Evolutionary conservation across 2,329 filamentous ascomycete genomes (phyloP).

Genomic region (Trichoderma sp.): DNA sequence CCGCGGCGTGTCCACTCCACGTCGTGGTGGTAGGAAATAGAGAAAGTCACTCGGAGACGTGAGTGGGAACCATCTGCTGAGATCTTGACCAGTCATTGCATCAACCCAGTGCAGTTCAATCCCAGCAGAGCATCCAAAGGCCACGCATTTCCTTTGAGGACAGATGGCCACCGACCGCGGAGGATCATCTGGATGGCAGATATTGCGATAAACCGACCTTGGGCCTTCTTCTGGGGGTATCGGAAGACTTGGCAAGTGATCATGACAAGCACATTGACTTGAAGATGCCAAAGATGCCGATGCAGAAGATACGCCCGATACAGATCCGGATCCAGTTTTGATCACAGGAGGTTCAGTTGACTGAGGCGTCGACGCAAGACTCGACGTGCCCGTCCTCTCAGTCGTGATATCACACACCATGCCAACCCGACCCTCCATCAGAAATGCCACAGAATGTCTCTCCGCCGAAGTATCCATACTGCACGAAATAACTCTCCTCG

Average conservation of each 20-base stretch:
- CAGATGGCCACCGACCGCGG: conserved; percentile 67
- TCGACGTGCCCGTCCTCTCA: conserved; percentile 21
- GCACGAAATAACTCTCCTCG: conserved; percentile 56
- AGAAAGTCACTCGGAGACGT: conserved; percentile 55
- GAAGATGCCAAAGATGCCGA: background rate
- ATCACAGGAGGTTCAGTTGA: background rate
- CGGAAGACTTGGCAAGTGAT: conserved; percentile 25
- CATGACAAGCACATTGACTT: conserved; percentile 30
- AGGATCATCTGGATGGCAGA: conserved; percentile 63
- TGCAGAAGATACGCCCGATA: background rate
- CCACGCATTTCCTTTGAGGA: conserved; percentile 64
- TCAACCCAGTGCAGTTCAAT: conserved; percentile 64
- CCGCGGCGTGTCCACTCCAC: conserved; percentile 50
- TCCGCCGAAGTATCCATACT: conserved; percentile 63
- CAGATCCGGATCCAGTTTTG: conserved; percentile 24
- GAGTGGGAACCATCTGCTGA: conserved; percentile 58
- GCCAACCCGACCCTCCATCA: conserved; percentile 61
- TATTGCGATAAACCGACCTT: conserved; percentile 42
- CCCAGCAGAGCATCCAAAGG: conserved; percentile 63
- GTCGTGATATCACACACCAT: conserved; percentile 58
- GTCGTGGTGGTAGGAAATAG: conserved; percentile 60
- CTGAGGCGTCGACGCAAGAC: conserved; percentile 7
- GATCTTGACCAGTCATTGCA: conserved; percentile 47
- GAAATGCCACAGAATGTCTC: conserved; percentile 56
- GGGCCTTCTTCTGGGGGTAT: conserved; percentile 37